Evolutionary conservation across 305 asterid genomes (phyloP).

Genomic region (Fraxinus ornus): DNA sequence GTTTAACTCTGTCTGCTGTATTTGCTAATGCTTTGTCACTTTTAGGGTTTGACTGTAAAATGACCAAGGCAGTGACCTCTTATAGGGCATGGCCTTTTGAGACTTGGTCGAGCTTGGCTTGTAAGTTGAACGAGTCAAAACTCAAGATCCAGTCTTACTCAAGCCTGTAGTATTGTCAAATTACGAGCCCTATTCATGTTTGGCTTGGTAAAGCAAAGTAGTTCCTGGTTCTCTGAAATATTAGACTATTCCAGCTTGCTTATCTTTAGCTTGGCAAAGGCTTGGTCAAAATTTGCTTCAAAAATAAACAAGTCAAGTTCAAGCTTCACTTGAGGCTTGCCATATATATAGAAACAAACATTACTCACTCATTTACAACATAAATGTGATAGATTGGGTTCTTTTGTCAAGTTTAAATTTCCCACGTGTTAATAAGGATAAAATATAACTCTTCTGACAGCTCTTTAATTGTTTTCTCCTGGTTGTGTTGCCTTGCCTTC

Average conservation of each 20-base stretch:
- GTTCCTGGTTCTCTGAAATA: neutral
- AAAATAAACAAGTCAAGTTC: conserved; percentile 18
- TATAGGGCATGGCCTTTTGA: neutral
- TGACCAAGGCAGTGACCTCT: neutral
- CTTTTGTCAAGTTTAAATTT: neutral
- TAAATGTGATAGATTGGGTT: neutral
- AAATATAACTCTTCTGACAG: neutral
- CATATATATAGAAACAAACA: neutral
- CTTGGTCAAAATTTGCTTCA: neutral
- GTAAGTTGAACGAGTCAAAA: neutral
- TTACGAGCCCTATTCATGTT: neutral
- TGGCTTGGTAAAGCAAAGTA: neutral
- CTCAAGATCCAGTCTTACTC: neutral
- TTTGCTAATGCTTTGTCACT: neutral
- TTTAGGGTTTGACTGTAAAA: neutral
- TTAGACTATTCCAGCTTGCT: neutral
- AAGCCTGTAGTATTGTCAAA: neutral
- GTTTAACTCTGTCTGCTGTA: neutral
- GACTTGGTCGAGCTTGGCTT: neutral
- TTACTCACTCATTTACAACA: neutral
- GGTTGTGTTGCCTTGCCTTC: neutral
- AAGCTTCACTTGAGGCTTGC: conserved; percentile 14
- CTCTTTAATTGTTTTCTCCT: neutral
- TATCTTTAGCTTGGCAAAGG: neutral
- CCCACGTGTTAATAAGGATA: neutral